Evolutionary conservation across 176 grass and related monocot species (phyloP), one percentile per base, ranked within the genome.

Genomic region (Chrysopogon serrulatus): DNA sequence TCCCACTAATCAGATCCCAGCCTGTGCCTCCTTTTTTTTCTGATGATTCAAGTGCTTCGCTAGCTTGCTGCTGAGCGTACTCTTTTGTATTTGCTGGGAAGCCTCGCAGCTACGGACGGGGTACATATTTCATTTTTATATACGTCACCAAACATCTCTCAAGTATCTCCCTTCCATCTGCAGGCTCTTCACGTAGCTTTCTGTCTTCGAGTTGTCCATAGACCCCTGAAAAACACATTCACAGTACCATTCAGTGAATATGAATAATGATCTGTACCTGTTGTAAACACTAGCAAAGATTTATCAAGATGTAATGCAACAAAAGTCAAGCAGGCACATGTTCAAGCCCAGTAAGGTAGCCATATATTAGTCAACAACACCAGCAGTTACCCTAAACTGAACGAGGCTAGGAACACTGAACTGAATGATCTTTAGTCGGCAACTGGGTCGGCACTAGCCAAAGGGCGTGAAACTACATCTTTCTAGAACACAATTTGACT

Each of bases 131-230:
- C 3, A 4, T 4, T 18, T 16, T 7, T 23, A 19, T 42, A 42
- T 45, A 47, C 53, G 41, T 91, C 63, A 98, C 96, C 96, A 95
- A 19, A 95, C 96, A 85, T 98, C 96, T 81, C 96, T 92, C 68
- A 98, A 84, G 72, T 98, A 98, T 42, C 96, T 91, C 79, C 93
- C 96, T 85, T 95, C 93, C 83, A 74, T 96, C 62, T 95, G 96
- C 70, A 98, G 80, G 74, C 23, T 92, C 86, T 98, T 98, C 85
- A 98, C 89, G 2, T 93, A 91, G 68, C 91, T 90, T 84, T 98
- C 96, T 2, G 89, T 74, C 83, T 90, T 87, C 11, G 91, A 94
- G 87, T 68, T 87, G 77, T 95, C 93, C 76, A 98, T 59, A 28
- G 87, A 93, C 31, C 91, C 96, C 96, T 98, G 86, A n/a, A 57